phyloP scores from a whole-genome alignment of 805 yeast species.

The Vanderwaltozyma polyspora region DNA sequence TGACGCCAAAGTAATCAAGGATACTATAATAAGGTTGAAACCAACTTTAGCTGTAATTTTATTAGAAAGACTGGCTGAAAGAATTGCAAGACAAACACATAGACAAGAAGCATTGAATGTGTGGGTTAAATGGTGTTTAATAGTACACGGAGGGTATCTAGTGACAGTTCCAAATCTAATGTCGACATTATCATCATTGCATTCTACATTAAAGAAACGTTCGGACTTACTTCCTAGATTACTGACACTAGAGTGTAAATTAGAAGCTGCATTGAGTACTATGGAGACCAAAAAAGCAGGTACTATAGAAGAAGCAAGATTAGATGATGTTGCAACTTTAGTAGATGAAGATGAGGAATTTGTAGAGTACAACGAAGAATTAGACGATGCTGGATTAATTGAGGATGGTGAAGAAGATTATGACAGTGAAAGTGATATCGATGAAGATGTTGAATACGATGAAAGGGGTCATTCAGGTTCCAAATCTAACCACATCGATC shows the following conservation, averaged over 20 bases:
- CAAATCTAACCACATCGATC: neutral
- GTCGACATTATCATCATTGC: conserved; percentile 49
- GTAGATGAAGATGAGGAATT: conserved; percentile 31
- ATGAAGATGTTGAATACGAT: conserved; percentile 28
- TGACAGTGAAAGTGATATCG: conserved; percentile 27
- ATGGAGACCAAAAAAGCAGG: conserved; percentile 38
- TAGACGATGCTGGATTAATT: conserved; percentile 36
- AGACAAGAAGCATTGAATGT: conserved; percentile 41
- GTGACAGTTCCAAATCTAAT: conserved; percentile 37
- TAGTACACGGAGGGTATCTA: conserved; percentile 68
- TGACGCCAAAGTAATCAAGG: conserved; percentile 41
- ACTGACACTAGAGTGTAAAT: conserved; percentile 70
- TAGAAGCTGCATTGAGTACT: conserved; percentile 60
- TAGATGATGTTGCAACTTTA: conserved; percentile 19
- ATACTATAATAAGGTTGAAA: conserved; percentile 45
- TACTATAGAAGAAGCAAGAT: conserved; percentile 26
- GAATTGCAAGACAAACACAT: conserved; percentile 46
- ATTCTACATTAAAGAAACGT: conserved; percentile 53
- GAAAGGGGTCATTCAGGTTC: conserved; percentile 11
- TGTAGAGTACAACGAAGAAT: conserved; percentile 64
- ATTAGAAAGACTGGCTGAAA: conserved; percentile 50
- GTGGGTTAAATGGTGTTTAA: conserved; percentile 84
- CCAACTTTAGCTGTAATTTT: conserved; percentile 43
- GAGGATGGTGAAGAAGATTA: conserved; percentile 38
- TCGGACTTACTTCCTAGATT: conserved; percentile 61